A percentile compares a stretch with the other conserved stretches of the same genome.
phyloP scores from a whole-genome alignment of 495 filamentous ascomycete species.

The Tirmania nivea region DNA sequence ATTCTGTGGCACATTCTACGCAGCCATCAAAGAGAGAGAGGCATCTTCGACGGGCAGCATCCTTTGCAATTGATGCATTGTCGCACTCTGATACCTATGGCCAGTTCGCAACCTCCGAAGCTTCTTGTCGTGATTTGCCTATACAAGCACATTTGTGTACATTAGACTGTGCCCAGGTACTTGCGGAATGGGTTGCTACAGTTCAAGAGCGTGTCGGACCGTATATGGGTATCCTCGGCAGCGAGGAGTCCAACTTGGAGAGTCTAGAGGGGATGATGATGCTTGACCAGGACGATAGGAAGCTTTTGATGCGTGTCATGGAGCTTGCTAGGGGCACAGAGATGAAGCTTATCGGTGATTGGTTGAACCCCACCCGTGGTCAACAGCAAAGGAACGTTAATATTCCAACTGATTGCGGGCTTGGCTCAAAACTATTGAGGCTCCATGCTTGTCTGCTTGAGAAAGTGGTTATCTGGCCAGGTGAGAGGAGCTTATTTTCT shows the following conservation, averaged over 20 bases:
- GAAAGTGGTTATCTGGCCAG: conserved; percentile 77
- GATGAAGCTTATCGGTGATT: conserved; percentile 45
- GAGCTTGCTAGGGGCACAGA: conserved; percentile 62
- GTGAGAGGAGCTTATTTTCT: conserved; percentile 28
- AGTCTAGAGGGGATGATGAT: conserved; percentile 72
- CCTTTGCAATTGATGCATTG: conserved; percentile 83
- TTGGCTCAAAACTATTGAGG: conserved; percentile 49
- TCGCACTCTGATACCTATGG: conserved; percentile 74
- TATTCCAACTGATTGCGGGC: conserved; percentile 11
- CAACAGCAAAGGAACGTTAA: conserved; percentile 28
- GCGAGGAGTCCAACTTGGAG: conserved; percentile 51
- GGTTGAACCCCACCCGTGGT: conserved; percentile 32
- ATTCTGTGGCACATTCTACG: conserved; percentile 19
- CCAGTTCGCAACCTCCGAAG: conserved; percentile 46
- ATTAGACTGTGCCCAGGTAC: conserved; percentile 90
- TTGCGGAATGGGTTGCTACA: conserved; percentile 89
- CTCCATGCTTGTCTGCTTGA: conserved; percentile 80
- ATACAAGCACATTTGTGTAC: conserved; percentile 81
- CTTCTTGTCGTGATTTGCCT: conserved; percentile 72
- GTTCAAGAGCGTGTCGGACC: conserved; percentile 85
- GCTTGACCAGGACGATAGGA: conserved; percentile 78
- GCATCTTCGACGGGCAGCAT: conserved; percentile 80
- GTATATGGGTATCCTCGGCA: conserved; percentile 69
- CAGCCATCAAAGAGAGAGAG: conserved; percentile 46
- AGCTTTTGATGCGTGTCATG: conserved; percentile 64